Base-by-base conservation (phyloP, 1,284 basidiomycete species). In the Ganoderma lingzhi region DNA sequence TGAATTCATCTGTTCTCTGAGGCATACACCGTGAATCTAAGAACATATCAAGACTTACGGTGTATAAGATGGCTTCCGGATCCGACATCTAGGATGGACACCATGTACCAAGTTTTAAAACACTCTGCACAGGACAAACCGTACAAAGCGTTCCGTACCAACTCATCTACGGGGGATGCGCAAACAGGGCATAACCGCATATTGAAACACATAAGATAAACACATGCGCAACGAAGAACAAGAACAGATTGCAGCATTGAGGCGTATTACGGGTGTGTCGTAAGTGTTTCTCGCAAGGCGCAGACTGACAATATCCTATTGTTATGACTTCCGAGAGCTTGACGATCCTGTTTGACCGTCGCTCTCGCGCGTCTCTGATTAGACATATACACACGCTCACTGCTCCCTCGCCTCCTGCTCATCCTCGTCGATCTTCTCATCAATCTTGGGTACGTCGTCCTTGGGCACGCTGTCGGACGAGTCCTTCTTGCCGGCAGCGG, bases 371-470 rank as follows among this genome's bases (percentile, higher is more conserved):
- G 23, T 51, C 35, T 42, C 10, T 28, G 37, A 42, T 41, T 3
- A 30, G 12, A 28, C 23, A 4, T 28, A 48, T 51, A n/a, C 10
- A 55, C 45, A 56, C 39, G 19, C 48, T 69, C 59, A 73, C 65
- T 73, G 60, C 64, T 69, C 70, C 39, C 68, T 60, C 23, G 63
- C 56, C 79, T 78, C 80, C 62, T 83, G 79, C 65, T 79, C 78
- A 66, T 84, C 81, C 73, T 86, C 85, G 32, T 78, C 82, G 51
- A 81, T 76, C 71, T 85, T 82, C 65, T 84, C 83, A 51, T 82
- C 74, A 55, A 80, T 77, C 53, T 78, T 80, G 10, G 77, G 69
- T 41, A 76, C 77, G 23, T 80, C 77, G 58, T 83, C 80, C 62
- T 81, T 80, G 70, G 53, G 42, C 73, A 74, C 41, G 73, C 75